These are phyloP conservation scores for Pseudogymnoascus sp. DNA, from an alignment of 2,329 filamentous ascomycete species.

Conservation along the genomic window DNA sequence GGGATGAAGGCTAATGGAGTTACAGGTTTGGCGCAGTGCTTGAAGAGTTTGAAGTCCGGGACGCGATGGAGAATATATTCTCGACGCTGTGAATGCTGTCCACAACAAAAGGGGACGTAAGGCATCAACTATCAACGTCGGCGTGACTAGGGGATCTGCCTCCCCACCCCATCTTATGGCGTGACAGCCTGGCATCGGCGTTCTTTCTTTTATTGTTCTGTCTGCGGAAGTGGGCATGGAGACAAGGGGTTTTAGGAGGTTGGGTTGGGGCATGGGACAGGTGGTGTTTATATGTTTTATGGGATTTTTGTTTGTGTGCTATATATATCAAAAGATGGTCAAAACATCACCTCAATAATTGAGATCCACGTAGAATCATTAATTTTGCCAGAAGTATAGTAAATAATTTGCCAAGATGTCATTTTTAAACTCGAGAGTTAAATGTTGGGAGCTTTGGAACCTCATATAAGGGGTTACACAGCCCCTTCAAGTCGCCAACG, in stretches of 20 bases:
- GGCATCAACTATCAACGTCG: not conserved
- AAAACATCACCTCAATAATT: not conserved
- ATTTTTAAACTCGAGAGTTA: too few relatives aligned
- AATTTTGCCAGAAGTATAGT: not conserved
- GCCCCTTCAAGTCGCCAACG: not conserved
- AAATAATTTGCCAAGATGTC: not conserved
- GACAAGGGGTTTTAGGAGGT: not conserved
- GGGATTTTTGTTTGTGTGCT: not conserved
- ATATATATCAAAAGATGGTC: not conserved
- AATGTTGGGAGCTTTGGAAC: not conserved
- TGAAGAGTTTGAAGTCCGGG: conserved; percentile 54
- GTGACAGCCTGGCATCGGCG: not conserved
- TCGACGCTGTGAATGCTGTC: conserved; percentile 10
- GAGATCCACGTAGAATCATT: not conserved
- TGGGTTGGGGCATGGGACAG: not conserved
- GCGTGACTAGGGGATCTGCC: not conserved
- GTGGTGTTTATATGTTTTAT: not conserved
- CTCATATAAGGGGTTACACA: not conserved
- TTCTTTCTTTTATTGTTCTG: not conserved
- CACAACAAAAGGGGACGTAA: not conserved
- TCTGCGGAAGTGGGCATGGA: not conserved
- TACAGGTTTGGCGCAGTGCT: conserved; percentile 58
- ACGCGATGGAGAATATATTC: conserved; percentile 26
- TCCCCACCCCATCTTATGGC: not conserved
- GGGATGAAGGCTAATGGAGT: conserved; percentile 16